These are phyloP conservation scores for Penicillium sp. DNA, from an alignment of 2,329 filamentous ascomycete species.

Conservation along the genomic window DNA sequence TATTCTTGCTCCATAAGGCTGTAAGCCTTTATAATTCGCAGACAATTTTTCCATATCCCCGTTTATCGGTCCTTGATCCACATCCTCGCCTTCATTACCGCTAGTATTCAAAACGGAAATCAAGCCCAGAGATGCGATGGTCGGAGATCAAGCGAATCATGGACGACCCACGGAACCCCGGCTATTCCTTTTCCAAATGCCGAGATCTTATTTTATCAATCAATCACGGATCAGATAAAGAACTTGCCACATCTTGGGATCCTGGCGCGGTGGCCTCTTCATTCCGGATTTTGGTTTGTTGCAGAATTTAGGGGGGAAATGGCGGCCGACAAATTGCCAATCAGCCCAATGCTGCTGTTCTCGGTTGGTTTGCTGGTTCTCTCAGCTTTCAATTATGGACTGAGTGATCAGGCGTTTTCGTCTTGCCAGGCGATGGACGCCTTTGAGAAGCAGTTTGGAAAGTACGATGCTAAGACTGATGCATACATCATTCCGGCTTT, in stretches of 20 bases:
- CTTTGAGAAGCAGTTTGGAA: constrained; percentile 8
- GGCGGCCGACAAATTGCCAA: neutral
- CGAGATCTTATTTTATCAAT: constrained; percentile 10
- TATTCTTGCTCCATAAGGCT: neutral
- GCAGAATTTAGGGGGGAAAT: neutral
- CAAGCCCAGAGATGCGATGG: neutral
- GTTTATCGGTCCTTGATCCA: neutral
- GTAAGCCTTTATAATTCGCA: neutral
- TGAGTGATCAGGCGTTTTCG: constrained; percentile 13
- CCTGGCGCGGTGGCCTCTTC: neutral
- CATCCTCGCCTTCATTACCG: neutral
- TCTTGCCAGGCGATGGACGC: constrained; percentile 14
- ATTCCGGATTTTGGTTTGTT: neutral
- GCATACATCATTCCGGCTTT: constrained; percentile 1
- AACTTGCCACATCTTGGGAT: neutral
- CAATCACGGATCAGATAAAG: constrained; percentile 1
- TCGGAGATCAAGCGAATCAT: neutral
- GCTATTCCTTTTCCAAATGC: neutral
- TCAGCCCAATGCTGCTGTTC: constrained; percentile 11
- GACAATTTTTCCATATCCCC: neutral
- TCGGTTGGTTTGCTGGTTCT: constrained; percentile 3
- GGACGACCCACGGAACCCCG: neutral
- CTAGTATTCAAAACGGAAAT: neutral
- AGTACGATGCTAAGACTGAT: neutral
- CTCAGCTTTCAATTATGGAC: constrained; percentile 14